Evolutionary conservation across 176 grass and related monocot species (phyloP), one percentile per base, ranked within the genome.

Genomic region (Raddia distichophylla): DNA sequence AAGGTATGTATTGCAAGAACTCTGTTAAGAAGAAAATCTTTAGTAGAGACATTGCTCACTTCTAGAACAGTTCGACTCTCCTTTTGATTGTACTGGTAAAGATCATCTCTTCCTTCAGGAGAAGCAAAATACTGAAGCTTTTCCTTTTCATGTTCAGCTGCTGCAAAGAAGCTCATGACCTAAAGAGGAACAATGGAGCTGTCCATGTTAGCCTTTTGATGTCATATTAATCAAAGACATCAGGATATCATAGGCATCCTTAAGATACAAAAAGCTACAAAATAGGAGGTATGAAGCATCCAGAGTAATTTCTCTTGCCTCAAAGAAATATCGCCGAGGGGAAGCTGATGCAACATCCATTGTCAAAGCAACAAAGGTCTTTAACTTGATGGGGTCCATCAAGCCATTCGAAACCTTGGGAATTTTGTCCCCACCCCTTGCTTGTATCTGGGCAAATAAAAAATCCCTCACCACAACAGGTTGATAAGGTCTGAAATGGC

Each of bases 311-410:
- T 73, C 7, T 71, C 83, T 91, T 94, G 67, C 92, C 95, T 98
- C 95, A 88, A 98, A 98, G 67, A 98, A 98, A 91, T 93, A 98
- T 22, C 88, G 90, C 15, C 95, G 87, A 82, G 95, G 95, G 68
- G 95, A 95, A 51, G 92, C 92, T 75, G 95, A 98, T 71, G 86
- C 79, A 46, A 98, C 59, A 86, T 98, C 95, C 95, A 98, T 98
- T 74, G 92, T 87, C 81, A 89, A 80, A 53, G 91, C 92, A 71
- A 98, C 88, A 78, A 94, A 98, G 20, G 57, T 86, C 18, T 79
- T 85, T 76, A 98, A 67, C 77, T 91, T 94, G 69, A 98, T 76
- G 14, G 66, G 73, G 63, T 80, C 75, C 16, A 77, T 71, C 49
- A 56, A 76, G 9, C 83, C 85, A 77, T 84, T 91, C 48, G 70